phyloP scores from a whole-genome alignment of 2,329 filamentous ascomycete genomes.

The Acrocalymma vagum region DNA sequence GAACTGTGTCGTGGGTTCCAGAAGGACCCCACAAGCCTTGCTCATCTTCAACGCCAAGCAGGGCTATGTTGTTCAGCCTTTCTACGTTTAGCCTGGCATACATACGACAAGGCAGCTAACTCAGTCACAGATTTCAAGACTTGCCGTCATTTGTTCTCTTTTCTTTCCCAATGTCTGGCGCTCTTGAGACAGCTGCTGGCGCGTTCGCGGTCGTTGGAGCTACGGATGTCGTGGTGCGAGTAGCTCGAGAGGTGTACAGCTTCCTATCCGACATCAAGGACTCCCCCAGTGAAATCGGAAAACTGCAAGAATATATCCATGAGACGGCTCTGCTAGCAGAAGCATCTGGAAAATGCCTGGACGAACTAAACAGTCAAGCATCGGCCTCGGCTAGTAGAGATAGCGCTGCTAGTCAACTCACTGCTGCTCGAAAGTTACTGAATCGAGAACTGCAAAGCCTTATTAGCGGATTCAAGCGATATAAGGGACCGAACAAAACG shows the following conservation, averaged over 20 bases:
- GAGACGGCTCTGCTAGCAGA: slow-evolving; percentile 7
- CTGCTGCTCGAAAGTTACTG: slow-evolving; percentile 5
- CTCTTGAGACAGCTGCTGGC: slow-evolving; percentile 14
- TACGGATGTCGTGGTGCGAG: slow-evolving; percentile 20
- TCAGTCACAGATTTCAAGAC: too few species aligned
- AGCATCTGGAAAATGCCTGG: slow-evolving; percentile 3
- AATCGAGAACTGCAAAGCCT: slow-evolving; percentile 16
- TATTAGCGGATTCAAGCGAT: slow-evolving; percentile 1
- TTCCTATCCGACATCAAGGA: slow-evolving; percentile 20
- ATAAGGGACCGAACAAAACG: slow-evolving; percentile 8
- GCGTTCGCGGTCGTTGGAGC: slow-evolving; percentile 25
- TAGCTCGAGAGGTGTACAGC: slow-evolving; percentile 15
- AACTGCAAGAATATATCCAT: slow-evolving; percentile 11
- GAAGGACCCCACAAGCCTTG: too few species aligned
- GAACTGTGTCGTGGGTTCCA: too few species aligned
- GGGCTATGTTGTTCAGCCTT: too few species aligned
- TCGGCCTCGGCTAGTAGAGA: not conserved
- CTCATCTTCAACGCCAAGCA: too few species aligned
- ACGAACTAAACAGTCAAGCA: slow-evolving; percentile 1
- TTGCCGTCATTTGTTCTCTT: too few species aligned
- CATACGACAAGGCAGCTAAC: too few species aligned
- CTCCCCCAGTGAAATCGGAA: slow-evolving; percentile 15
- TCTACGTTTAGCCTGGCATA: too few species aligned
- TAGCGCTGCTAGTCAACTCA: too few species aligned
- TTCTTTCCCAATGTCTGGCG: slow-evolving; percentile 15